A percentile compares a stretch with the other conserved stretches of the same genome.
phyloP scores from a whole-genome alignment of 805 yeast genomes.

The Kuraishia capsulata region DNA sequence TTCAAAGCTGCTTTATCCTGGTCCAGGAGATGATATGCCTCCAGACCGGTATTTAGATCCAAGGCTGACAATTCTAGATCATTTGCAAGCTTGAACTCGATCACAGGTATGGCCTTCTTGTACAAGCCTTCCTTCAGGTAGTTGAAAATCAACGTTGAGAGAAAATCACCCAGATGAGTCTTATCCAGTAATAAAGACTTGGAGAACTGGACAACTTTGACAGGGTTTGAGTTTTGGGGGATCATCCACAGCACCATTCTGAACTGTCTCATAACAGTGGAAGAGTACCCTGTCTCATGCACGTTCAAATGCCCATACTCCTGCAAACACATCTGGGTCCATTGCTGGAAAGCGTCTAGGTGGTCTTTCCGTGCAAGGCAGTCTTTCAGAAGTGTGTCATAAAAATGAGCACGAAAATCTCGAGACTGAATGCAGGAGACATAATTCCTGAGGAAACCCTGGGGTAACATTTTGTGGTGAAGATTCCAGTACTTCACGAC shows the following conservation, averaged over 20 bases:
- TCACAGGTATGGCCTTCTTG: background rate
- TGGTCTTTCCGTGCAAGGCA: no score
- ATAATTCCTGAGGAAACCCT: no score
- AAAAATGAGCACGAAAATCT: no score
- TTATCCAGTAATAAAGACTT: background rate
- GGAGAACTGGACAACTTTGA: background rate
- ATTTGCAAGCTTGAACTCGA: slow-evolving; percentile 2
- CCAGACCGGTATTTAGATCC: slow-evolving; percentile 6
- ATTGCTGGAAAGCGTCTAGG: no score
- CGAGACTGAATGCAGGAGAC: no score
- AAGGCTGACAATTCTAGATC: slow-evolving; percentile 1
- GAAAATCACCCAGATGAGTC: background rate
- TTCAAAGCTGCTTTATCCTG: slow-evolving; percentile 17
- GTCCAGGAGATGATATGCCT: slow-evolving; percentile 11
- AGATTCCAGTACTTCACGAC: no score
- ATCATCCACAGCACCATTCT: background rate
- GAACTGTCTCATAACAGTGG: no score
- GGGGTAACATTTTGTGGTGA: no score
- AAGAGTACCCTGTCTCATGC: no score
- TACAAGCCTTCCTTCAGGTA: background rate
- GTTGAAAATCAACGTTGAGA: slow-evolving; percentile 1
- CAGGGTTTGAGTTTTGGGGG: background rate
- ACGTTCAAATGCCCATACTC: no score
- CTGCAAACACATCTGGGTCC: no score
- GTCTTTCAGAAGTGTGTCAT: no score